phyloP scores from a whole-genome alignment of 202 grass and related monocot species.

The Bolboschoenoplectus hybrid region DNA sequence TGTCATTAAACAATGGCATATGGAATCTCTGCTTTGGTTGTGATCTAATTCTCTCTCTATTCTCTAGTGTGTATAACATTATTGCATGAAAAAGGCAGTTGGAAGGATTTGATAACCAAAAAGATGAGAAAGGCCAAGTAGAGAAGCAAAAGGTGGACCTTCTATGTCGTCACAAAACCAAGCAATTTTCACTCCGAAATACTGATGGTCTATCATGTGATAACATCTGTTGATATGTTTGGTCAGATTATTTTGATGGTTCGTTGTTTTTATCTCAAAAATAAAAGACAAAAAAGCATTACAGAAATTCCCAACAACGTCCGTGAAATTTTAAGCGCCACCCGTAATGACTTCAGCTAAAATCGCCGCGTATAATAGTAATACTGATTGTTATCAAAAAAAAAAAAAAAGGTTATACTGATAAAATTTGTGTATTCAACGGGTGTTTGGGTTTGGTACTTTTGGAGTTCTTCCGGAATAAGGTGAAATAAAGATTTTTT shows the following conservation, averaged over 20 bases:
- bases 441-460: too few species aligned
- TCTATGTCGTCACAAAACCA: constrained; percentile 3
- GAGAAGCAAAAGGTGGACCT: constrained; percentile 7
- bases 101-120: constrained; percentile 34
- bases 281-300: neutral
- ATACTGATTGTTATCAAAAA: neutral
- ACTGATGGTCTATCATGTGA: neutral
- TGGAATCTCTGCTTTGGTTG: constrained; percentile 38
- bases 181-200: neutral
- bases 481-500: too few species aligned
- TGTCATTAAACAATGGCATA: constrained; percentile 28
- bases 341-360: neutral
- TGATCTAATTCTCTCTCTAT: neutral
- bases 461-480: too few species aligned
- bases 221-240: constrained; percentile 11
- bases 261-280: neutral
- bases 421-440: too few species aligned
- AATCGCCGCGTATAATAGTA: neutral
- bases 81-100: constrained; percentile 26
- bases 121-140: constrained; percentile 17
- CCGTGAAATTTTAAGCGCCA: neutral
- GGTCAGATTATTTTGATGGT: neutral
- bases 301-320: neutral
- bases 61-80: neutral
- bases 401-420: too few species aligned